phyloP scores from a whole-genome alignment of 2,329 filamentous ascomycete genomes.

The Epichloe sibirici region DNA sequence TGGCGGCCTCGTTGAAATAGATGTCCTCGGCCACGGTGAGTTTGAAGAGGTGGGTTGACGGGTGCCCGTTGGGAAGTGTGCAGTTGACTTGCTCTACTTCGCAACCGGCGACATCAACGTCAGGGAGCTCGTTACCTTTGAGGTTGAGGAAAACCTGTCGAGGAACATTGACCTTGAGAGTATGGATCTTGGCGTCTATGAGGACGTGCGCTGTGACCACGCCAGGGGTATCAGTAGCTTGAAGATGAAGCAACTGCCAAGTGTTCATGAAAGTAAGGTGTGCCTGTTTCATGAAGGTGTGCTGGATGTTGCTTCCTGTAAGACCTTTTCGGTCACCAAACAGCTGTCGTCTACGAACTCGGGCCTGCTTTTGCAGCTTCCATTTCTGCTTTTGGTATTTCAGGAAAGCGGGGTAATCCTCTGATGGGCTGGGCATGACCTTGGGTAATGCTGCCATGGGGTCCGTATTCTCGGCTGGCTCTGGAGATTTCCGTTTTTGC shows the following conservation, averaged over 20 bases:
- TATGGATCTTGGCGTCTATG: constrained; percentile 86
- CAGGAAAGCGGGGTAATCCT: constrained; percentile 81
- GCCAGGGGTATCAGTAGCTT: constrained; percentile 70
- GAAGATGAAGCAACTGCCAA: constrained; percentile 88
- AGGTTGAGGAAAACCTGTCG: constrained; percentile 86
- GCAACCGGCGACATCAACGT: constrained; percentile 77
- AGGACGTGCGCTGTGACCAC: constrained; percentile 81
- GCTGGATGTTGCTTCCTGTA: constrained; percentile 42
- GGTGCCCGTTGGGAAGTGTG: constrained; percentile 87
- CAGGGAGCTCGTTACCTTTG: constrained; percentile 74
- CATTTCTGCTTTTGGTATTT: constrained; percentile 97
- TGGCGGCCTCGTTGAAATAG: constrained; percentile 74
- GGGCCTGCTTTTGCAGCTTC: constrained; percentile 91
- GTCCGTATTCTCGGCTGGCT: constrained; percentile 54
- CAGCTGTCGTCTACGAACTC: constrained; percentile 72
- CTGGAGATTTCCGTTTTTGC: constrained; percentile 64
- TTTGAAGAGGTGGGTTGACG: constrained; percentile 88
- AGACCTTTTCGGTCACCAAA: constrained; percentile 69
- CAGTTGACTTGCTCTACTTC: constrained; percentile 87
- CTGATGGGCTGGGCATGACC: constrained; percentile 70
- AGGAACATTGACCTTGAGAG: constrained; percentile 77
- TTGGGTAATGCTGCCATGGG: constrained; percentile 74
- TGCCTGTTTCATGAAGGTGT: constrained; percentile 80
- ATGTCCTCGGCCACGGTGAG: constrained; percentile 79
- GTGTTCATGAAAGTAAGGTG: constrained; percentile 82